Evolutionary conservation across 2,329 filamentous ascomycete genomes (phyloP).

Genomic region (Apiospora rasikravindrae): DNA sequence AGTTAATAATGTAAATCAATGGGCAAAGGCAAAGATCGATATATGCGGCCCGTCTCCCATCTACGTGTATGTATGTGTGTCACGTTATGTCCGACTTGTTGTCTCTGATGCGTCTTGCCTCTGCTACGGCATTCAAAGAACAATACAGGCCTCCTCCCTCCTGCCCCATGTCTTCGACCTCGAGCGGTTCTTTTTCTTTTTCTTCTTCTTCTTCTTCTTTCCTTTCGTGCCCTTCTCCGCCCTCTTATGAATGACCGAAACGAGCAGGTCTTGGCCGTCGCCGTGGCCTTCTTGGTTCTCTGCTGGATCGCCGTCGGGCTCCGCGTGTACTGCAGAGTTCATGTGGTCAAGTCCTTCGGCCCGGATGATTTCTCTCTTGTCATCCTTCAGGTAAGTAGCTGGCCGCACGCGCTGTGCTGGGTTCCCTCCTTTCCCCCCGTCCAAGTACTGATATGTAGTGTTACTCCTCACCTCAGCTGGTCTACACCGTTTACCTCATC

Average conservation of each 20-base stretch:
- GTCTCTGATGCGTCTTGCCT: background rate
- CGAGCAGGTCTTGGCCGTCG: background rate
- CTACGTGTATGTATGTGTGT: background rate
- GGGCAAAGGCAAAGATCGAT: background rate
- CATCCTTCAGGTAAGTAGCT: background rate
- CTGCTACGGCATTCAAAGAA: background rate
- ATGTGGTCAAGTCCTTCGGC: conserved; percentile 3
- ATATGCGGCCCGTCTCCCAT: background rate
- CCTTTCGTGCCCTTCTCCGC: background rate
- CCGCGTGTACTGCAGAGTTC: background rate
- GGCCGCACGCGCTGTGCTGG: background rate
- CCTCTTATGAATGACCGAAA: background rate
- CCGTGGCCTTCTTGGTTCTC: conserved; percentile 2
- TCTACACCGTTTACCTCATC: background rate
- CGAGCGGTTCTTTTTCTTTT: background rate
- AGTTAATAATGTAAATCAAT: background rate
- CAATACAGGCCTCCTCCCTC: background rate
- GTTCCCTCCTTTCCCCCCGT: background rate
- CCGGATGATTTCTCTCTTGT: background rate
- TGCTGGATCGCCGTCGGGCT: conserved; percentile 4
- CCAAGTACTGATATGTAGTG: background rate
- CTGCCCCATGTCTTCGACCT: background rate
- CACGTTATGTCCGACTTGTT: background rate
- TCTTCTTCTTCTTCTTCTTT: background rate
- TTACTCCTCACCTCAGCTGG: background rate